Conservation (phyloP, 2,329 filamentous ascomycete species). For the Neocucurbitaria cava region DNA sequence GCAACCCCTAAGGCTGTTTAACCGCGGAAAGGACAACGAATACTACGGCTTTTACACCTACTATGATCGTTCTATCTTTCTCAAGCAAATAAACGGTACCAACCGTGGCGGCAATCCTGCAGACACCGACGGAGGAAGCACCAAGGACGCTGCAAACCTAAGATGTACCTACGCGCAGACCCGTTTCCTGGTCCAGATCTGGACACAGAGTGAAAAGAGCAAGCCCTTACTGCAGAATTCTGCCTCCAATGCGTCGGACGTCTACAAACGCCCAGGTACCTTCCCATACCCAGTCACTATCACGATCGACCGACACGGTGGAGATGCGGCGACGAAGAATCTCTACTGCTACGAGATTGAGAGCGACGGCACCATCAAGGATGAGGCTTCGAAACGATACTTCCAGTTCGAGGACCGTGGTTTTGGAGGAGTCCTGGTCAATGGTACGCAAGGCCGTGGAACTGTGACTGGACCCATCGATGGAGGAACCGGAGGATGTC, state of each 20-base stretch:
- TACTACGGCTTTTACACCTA: conserved; percentile 96
- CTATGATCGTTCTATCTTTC: conserved; percentile 85
- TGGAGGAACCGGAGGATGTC: conserved; percentile 66
- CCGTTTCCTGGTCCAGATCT: conserved; percentile 67
- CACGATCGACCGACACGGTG: conserved; percentile 67
- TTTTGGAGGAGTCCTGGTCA: conserved; percentile 60
- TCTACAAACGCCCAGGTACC: conserved; percentile 60
- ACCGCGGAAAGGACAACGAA: conserved; percentile 79
- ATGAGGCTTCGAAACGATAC: conserved; percentile 48
- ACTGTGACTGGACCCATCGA: conserved; percentile 58
- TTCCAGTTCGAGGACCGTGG: conserved; percentile 61
- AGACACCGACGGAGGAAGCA: conserved; percentile 60
- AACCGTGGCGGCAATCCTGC: conserved; percentile 50
- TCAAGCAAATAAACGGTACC: conserved; percentile 66
- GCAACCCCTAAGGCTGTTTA: conserved; percentile 85
- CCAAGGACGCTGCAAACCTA: conserved; percentile 53
- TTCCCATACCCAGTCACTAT: conserved; percentile 69
- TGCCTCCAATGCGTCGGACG: conserved; percentile 45
- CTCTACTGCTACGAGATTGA: conserved; percentile 68
- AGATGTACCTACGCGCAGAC: conserved; percentile 68
- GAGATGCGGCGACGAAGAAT: conserved; percentile 60
- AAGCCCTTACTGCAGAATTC: conserved; percentile 43
- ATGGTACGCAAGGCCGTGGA: conserved; percentile 56
- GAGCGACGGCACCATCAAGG: conserved; percentile 52
- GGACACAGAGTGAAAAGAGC: conserved; percentile 59